These are phyloP conservation scores for Blumeria hordei DNA, from an alignment of 2,329 filamentous ascomycete species.

Conservation along the genomic window DNA sequence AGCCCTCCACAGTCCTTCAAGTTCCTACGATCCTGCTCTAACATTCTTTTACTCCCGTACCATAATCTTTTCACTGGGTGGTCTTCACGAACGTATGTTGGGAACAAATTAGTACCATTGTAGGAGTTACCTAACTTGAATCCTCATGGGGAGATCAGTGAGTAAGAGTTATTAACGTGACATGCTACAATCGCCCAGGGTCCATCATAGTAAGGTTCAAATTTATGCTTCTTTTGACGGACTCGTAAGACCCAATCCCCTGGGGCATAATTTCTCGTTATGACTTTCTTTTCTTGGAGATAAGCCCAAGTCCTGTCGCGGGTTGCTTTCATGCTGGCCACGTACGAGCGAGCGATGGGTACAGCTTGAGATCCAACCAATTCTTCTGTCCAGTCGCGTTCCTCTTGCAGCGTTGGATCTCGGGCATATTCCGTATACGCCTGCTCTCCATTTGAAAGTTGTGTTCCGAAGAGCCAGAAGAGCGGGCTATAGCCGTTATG, in stretches of 20 bases:
- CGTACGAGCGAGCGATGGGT: neutral
- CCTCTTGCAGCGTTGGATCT: neutral
- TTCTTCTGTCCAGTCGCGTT: neutral
- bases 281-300: neutral
- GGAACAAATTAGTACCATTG: neutral
- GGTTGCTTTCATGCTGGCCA: neutral
- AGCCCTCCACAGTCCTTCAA: too few species aligned
- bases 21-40: too few species aligned
- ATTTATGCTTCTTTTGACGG: too few species aligned
- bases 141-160: neutral
- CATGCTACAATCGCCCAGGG: too few species aligned
- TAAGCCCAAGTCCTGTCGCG: neutral
- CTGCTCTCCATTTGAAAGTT: neutral
- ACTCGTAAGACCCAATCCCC: too few species aligned
- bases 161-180: too few species aligned
- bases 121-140: neutral
- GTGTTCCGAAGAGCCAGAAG: neutral
- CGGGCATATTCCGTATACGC: neutral
- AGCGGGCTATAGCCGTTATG: neutral
- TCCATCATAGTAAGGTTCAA: too few species aligned
- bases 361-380: neutral
- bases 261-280: neutral
- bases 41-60: too few species aligned
- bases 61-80: neutral
- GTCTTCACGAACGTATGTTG: neutral